Conservation (phyloP, 495 filamentous ascomycete genomes). For the Penicillium paxilli region DNA sequence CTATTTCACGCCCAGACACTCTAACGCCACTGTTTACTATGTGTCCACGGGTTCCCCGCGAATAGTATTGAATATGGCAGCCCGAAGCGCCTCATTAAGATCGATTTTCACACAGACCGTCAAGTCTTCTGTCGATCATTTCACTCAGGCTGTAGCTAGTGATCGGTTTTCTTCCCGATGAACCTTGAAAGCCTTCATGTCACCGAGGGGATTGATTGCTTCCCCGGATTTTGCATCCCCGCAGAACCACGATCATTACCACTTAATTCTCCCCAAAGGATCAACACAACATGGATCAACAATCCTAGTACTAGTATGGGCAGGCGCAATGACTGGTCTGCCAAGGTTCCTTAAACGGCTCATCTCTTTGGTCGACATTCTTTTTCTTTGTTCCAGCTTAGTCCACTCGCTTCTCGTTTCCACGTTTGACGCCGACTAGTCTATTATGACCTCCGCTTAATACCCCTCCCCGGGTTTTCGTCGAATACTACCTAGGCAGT, state of each 20-base stretch:
- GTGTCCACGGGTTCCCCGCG: background rate
- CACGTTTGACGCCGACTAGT: too few species aligned
- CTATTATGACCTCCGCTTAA: too few species aligned
- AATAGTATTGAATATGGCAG: background rate
- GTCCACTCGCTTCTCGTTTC: background rate
- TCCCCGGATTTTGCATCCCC: background rate
- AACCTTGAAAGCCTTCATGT: background rate
- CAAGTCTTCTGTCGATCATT: background rate
- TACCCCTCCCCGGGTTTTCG: too few species aligned
- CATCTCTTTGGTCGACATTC: background rate
- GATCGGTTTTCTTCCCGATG: background rate
- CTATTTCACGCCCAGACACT: background rate
- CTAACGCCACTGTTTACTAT: background rate
- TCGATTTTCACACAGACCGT: background rate
- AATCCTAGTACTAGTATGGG: too few species aligned
- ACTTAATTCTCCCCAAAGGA: too few species aligned
- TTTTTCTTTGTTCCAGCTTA: background rate
- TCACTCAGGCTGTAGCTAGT: background rate
- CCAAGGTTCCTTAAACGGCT: too few species aligned
- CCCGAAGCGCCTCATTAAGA: slow-evolving; percentile 1
- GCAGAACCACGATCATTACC: background rate
- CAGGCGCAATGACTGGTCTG: too few species aligned
- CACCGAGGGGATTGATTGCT: background rate
- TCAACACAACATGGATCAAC: too few species aligned
- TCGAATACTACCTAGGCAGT: too few species aligned